Base-by-base conservation (phyloP, 352 stramenopile species). In the Phytophthora constricta region DNA sequence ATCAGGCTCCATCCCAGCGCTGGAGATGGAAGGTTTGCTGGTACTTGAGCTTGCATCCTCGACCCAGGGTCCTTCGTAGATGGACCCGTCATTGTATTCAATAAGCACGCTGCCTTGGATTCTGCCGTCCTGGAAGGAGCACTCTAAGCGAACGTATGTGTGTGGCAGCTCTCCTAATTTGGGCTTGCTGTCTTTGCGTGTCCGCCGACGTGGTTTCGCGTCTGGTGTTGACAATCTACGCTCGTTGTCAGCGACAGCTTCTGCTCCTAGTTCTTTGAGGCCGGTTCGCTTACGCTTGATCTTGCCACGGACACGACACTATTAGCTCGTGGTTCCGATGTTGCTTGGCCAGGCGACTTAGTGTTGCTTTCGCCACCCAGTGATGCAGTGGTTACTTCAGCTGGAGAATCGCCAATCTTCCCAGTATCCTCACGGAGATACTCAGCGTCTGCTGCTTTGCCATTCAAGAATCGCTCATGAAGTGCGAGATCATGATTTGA, bases 41-140 rank as follows among this genome's bases (percentile, higher is more conserved):
- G 73, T 91, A 17, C 77, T 78, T 2, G 54, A 48, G 17, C 52
- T 72, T 8, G 56, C 59, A 31, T 93, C 80, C 53, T 93, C 82
- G 2, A 92, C 80, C 85, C 85, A 95, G 13, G 87, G 87, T 0
- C 87, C 87, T 80, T 93, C 87, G 54, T 95, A 95, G 4, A 82
- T 64, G 5, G 87, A 92, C 4, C 85, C 82, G 62, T 93, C 85
- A 50, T 92, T 93, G 59, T 76, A 95, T 62, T 93, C 87, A 50
- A 93, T 80, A 10, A 79, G 58, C 17, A 93, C 87, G 39, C 80
- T 59, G 19, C 78, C 84, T 39, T 79, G 75, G 39, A 95, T 91
- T 25, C 70, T 63, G 0, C 87, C 87, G 72, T 95, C 79, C 19
- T 77, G 58, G 55, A 95, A 95, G 0, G 76, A 74, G 46, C 87